Base-by-base conservation (phyloP, 176 grass and related monocot species). In the Phoenix dactylifera region DNA sequence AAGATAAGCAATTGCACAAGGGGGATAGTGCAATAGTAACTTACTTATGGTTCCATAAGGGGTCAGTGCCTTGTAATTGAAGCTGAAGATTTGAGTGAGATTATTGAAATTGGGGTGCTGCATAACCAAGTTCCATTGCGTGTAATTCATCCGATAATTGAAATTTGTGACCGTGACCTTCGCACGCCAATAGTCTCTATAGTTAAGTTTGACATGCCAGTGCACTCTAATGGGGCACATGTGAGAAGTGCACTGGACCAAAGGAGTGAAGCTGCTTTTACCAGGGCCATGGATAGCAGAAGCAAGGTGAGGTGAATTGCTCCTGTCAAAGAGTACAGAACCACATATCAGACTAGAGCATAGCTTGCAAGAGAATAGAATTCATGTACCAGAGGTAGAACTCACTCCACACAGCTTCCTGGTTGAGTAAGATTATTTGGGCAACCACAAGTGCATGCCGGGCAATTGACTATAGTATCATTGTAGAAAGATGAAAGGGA, bases 401-500 rank as follows among this genome's bases (percentile, higher is more conserved):
- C 90, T 87, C 61, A 98, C 93, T 91, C 86, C 60, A 92, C 79
- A 61, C 93, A 98, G 79, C 85, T 98, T 78, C 87, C 87, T 58
- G 82, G 75, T 24, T 57, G 56, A 64, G 84, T 81, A 26, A 32
- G 17, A 54, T 83, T 92, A 22, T 92, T 92, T 69, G 80, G 87
- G 64, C 93, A 98, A 52, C 93, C 87, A 69, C 93, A 98, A 22
- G 93, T 80, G 69, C 93, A 98, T 39, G 87, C 88, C 15, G 93
- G 93, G 73, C 93, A 98, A 71, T 92, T 92, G 56, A 98, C 93
- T 65, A 92, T 98, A 26, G 87, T 92, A 54, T 98, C 87, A 67
- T 98, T 98, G 50, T 98, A 98, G 68, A 98, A 98, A 1, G 93
- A 98, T 62, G 93, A 98, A 49, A 98, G 84, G 57, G 93, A 98